Percentiles rank a stretch among this genome's conserved stretches.
Conservation (phyloP, 2,329 filamentous ascomycete genomes). For the Fusarium metavorans region DNA sequence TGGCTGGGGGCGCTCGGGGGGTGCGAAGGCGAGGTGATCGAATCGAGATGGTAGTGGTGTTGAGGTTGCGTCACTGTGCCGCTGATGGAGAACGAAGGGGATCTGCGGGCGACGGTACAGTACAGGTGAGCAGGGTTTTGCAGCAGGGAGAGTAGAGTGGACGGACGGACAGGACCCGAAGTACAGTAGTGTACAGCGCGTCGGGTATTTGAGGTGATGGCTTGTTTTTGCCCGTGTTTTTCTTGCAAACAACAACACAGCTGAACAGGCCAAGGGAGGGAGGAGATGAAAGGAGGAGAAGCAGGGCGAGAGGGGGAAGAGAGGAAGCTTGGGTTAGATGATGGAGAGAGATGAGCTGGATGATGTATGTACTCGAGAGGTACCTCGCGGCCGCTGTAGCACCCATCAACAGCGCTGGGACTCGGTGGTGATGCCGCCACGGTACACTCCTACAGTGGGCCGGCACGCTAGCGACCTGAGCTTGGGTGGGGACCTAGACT, state of each 20-base stretch:
- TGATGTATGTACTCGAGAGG: constrained; percentile 28
- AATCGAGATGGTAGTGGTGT: constrained; percentile 43
- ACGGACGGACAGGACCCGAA: constrained; percentile 1
- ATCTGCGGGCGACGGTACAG: constrained; percentile 37
- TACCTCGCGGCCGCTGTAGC: constrained; percentile 25
- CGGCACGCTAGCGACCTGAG: constrained; percentile 35
- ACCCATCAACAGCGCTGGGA: constrained; percentile 18
- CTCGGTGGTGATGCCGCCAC: constrained; percentile 25
- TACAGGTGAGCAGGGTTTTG: constrained; percentile 33
- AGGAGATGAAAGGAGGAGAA: constrained; percentile 8
- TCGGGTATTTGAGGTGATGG: constrained; percentile 7
- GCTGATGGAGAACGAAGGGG: constrained; percentile 38
- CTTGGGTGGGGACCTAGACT: constrained; percentile 34
- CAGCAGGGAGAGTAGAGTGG: constrained; percentile 17
- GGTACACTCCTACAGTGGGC: constrained; percentile 18
- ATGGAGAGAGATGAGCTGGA: constrained; percentile 3
- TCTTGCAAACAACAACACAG: constrained; percentile 15
- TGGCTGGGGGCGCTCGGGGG: constrained; percentile 39
- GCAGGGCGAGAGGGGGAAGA: constrained; percentile 11
- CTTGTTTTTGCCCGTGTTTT: constrained; percentile 13
- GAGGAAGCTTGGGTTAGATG: constrained; percentile 8
- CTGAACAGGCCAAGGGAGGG: constrained; percentile 1
- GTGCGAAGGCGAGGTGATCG: constrained; percentile 36
- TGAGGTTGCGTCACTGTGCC: constrained; percentile 45
- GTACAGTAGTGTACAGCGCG: constrained; percentile 6